Conservation (phyloP, 768 basidiomycete genomes). For the Suillus subaureus region DNA sequence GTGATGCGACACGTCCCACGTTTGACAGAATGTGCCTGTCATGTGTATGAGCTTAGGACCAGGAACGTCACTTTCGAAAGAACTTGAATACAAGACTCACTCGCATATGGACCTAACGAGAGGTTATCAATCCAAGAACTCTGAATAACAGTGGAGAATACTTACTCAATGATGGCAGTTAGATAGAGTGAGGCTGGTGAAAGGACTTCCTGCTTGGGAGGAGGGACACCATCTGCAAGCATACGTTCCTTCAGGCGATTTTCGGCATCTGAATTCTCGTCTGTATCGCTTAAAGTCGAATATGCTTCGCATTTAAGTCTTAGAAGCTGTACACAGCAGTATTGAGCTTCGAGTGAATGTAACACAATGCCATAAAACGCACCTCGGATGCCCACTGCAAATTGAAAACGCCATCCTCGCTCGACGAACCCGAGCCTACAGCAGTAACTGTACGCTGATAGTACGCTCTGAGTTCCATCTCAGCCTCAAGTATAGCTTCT, state of each 20-base stretch:
- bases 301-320: slow-evolving; percentile 88
- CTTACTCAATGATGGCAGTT: slow-evolving; percentile 92
- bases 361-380: slow-evolving; percentile 15
- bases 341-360: background rate
- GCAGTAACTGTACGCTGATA: slow-evolving; percentile 68
- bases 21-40: slow-evolving; percentile 81
- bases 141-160: slow-evolving; percentile 26
- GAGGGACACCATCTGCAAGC: slow-evolving; percentile 50
- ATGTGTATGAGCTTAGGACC: slow-evolving; percentile 12
- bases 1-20: slow-evolving; percentile 80
- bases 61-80: slow-evolving; percentile 10
- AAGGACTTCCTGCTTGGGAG: slow-evolving; percentile 55
- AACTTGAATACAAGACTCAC: slow-evolving; percentile 46
- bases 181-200: slow-evolving; percentile 88
- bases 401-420: slow-evolving; percentile 63
- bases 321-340: slow-evolving; percentile 53
- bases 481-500: slow-evolving; percentile 90
- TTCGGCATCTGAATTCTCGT: slow-evolving; percentile 73
- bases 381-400: slow-evolving; percentile 81
- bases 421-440: slow-evolving; percentile 28
- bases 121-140: slow-evolving; percentile 28
- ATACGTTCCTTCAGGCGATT: slow-evolving; percentile 64
- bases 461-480: slow-evolving; percentile 89
- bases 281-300: slow-evolving; percentile 79
- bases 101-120: slow-evolving; percentile 77